Percentiles rank a stretch among this genome's conserved stretches.
phyloP scores from a whole-genome alignment of 768 basidiomycete genomes.

The Agaricus subrufescens region DNA sequence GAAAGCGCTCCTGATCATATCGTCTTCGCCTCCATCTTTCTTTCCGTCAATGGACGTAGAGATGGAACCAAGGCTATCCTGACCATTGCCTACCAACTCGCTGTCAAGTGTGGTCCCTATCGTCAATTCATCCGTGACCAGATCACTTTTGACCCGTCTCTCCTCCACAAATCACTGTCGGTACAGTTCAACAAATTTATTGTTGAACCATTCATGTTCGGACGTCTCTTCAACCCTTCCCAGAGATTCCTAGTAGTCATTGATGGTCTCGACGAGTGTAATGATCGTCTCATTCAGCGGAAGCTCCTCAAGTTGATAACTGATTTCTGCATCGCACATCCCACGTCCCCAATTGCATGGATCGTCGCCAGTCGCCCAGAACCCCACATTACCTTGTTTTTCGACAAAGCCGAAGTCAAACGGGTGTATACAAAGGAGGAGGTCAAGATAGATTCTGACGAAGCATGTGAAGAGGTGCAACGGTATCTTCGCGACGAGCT shows the following conservation, averaged over 20 bases:
- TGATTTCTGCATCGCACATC: not conserved
- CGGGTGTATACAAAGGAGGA: not conserved
- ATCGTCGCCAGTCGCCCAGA: conserved; percentile 24
- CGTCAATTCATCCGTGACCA: not conserved
- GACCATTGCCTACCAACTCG: not conserved
- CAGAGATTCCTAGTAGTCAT: not conserved
- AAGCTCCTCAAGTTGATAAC: not conserved
- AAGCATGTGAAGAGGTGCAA: conserved; percentile 15
- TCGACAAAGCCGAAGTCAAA: not conserved
- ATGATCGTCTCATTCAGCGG: conserved; percentile 4
- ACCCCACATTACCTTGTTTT: conserved; percentile 13
- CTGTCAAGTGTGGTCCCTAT: not conserved
- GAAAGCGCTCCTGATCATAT: no score
- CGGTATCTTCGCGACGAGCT: conserved; percentile 3
- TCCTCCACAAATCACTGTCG: not conserved
- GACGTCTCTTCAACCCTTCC: not conserved
- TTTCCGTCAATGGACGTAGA: no score
- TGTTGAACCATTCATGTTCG: not conserved
- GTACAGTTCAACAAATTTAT: conserved; percentile 13
- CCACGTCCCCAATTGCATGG: conserved; percentile 15
- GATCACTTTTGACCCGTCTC: not conserved
- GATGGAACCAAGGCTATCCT: no score
- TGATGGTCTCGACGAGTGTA: not conserved
- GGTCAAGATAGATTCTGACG: conserved; percentile 5
- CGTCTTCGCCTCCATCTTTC: no score